Percentiles rank a stretch among this genome's conserved stretches.
Conservation (phyloP, 306 rosid genomes). For the Medicago ruthenica region DNA sequence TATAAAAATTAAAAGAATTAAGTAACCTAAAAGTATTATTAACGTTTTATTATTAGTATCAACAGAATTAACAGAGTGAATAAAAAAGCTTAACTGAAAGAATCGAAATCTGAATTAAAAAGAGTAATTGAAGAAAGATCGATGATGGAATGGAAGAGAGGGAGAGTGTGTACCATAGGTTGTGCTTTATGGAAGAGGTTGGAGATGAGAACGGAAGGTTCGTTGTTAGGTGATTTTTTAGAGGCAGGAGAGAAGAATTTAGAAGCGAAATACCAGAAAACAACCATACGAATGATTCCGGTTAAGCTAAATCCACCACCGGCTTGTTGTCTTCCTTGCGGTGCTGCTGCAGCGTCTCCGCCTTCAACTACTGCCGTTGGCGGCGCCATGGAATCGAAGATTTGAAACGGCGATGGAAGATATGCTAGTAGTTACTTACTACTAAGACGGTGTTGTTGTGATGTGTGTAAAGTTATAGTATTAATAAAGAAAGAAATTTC, state of each 20-base stretch:
- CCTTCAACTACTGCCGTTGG: slow-evolving; percentile 63
- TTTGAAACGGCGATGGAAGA: slow-evolving; percentile 4
- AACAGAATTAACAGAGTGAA: slow-evolving; percentile 3
- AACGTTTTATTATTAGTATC: neutral
- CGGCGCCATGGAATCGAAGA: slow-evolving; percentile 68
- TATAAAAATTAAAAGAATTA: neutral
- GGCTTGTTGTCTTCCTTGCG: slow-evolving; percentile 52
- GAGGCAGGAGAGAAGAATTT: slow-evolving; percentile 79
- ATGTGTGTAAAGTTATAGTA: neutral
- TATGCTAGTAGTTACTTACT: neutral
- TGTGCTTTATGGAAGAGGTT: slow-evolving; percentile 79
- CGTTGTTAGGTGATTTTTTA: slow-evolving; percentile 56
- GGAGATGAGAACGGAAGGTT: slow-evolving; percentile 67
- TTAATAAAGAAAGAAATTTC: neutral
- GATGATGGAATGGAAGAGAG: slow-evolving; percentile 6
- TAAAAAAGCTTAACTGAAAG: slow-evolving; percentile 3
- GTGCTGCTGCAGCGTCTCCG: slow-evolving; percentile 40
- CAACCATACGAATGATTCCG: slow-evolving; percentile 90
- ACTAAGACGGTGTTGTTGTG: neutral
- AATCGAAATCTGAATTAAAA: slow-evolving; percentile 4
- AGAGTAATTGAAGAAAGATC: neutral
- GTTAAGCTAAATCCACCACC: slow-evolving; percentile 72
- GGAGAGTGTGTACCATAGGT: slow-evolving; percentile 57
- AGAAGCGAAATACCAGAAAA: slow-evolving; percentile 98
- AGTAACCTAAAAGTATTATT: slow-evolving; percentile 20